Percentiles rank a stretch among this genome's conserved stretches.
These are phyloP conservation scores for Venturia nashicola DNA, from an alignment of 2,329 filamentous ascomycete species.

Conservation along the genomic window DNA sequence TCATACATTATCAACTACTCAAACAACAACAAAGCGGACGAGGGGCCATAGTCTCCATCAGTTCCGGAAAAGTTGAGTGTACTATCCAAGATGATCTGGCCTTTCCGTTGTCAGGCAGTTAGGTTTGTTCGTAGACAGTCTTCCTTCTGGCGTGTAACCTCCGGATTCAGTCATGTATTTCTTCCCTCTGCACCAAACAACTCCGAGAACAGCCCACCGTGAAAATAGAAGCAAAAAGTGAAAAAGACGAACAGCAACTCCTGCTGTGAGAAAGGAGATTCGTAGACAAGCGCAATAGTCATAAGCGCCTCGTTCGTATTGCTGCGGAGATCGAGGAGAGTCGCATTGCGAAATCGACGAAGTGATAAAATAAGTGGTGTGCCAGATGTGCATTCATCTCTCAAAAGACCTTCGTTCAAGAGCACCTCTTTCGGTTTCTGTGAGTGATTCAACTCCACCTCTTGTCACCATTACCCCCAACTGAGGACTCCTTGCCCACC, in stretches of 20 bases:
- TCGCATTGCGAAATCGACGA: background rate
- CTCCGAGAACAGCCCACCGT: background rate
- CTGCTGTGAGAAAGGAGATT: conserved; percentile 1
- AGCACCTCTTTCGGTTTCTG: background rate
- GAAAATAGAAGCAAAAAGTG: background rate
- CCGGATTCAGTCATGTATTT: background rate
- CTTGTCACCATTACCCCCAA: background rate
- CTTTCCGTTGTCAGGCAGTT: background rate
- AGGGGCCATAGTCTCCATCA: background rate
- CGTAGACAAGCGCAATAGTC: background rate
- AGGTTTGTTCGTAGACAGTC: no score
- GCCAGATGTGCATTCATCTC: background rate
- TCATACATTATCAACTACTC: conserved; percentile 9
- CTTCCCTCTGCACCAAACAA: background rate
- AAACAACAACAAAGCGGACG: background rate
- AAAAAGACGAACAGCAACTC: background rate
- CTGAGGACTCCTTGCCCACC: conserved; percentile 26
- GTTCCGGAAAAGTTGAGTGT: background rate
- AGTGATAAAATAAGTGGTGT: background rate
- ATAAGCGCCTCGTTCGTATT: background rate
- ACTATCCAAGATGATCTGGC: background rate
- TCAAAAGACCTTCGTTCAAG: background rate
- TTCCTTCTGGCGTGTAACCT: background rate
- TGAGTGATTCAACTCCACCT: background rate
- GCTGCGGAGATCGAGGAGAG: background rate